Base-by-base conservation (phyloP, 768 basidiomycete species). In the Russula compacta region DNA sequence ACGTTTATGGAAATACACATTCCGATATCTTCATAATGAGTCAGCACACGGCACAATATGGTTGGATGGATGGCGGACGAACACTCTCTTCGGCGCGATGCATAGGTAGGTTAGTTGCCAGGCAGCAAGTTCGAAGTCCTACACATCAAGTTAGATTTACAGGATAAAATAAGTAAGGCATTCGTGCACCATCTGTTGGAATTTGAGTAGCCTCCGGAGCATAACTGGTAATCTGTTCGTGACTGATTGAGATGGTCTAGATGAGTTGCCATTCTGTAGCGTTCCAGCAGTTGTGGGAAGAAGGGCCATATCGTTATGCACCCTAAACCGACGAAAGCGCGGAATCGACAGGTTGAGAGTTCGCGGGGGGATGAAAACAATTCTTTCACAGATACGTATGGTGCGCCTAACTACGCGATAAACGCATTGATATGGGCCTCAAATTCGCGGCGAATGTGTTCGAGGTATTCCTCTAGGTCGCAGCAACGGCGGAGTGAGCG, bases 1-100 rank as follows among this genome's bases (percentile, higher is more conserved):
- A 95, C 95, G 92, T 75, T 95, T 95, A 75, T 97, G 95, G 70
- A 95, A 97, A 72, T 98, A 98, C 7, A 97, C 95, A 74, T 98
- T 95, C 53, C 93, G 86, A 73, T 97, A 94, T 17, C 90, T 92
- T 68, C 9, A 10, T 33, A 48, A 19, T 44, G 53, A 21, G 52
- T 66, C 69, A 64, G 57, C 6, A 19, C 15, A 40, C 38, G 17
- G 29, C 19, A 33, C 29, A 21, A 39, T 10, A 59, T 51, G 59
- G 51, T 61, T 66, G 60, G 67, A 65, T 65, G 55, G 19, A 33
- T 36, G 24, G 10, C n/a, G 14, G 35, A 70, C 83, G 72, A 68
- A 97, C 87, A 98, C 95, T 82, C 92, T 81, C 70, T 87, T 81
- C 0, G 95, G 95, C 4, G 93, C 86, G 57, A 98, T 81, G 71